Conservation (phyloP, 306 rosid species). For the Quercus mongolica region DNA sequence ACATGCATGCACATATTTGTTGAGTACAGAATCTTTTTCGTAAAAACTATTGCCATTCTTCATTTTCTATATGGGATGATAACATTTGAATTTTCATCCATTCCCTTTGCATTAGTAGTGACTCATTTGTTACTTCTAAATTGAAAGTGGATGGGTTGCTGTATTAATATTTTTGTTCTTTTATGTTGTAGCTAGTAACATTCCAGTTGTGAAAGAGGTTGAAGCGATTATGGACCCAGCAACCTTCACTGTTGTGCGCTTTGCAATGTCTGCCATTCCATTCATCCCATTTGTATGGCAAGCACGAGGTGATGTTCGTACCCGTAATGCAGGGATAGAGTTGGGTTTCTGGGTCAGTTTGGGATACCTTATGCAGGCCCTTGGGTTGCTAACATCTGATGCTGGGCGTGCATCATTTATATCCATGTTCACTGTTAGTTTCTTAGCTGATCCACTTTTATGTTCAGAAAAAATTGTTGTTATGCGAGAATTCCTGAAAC, state of each 20-base stretch:
- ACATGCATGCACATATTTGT: not conserved
- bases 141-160: not conserved
- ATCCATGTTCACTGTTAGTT: conserved; percentile 61
- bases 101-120: not conserved
- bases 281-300: conserved; percentile 59
- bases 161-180: not conserved
- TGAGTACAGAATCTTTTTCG: not conserved
- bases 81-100: not conserved
- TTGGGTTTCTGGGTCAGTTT: conserved; percentile 82
- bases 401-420: conserved; percentile 75
- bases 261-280: conserved; percentile 55
- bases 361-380: conserved; percentile 76
- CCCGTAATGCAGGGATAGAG: conserved; percentile 70
- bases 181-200: conserved; percentile 57
- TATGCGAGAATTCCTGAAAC: conserved; percentile 25
- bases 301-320: conserved; percentile 40
- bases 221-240: conserved; percentile 67
- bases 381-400: conserved; percentile 74
- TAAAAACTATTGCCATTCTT: not conserved
- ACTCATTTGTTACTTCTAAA: not conserved
- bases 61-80: not conserved
- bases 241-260: conserved; percentile 68
- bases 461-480: not conserved
- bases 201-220: conserved; percentile 74
- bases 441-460: not conserved